Evolutionary conservation across 75 land plant genomes (phyloP), one percentile per base, ranked within the genome.

Genomic region (Larix kaempferi): DNA sequence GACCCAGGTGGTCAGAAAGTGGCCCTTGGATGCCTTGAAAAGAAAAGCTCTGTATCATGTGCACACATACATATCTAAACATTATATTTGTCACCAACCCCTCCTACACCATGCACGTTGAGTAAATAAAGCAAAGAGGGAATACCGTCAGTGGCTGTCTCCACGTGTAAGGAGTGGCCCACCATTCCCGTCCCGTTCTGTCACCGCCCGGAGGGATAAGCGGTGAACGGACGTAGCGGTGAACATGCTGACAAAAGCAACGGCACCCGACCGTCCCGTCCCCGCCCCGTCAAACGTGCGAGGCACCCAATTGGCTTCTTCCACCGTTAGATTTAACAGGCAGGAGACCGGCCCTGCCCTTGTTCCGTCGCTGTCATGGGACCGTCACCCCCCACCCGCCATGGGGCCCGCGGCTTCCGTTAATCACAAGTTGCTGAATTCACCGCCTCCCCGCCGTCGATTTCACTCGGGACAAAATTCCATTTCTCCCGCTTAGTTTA

Each of bases 201-300:
- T 37, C n/a, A 65, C 35, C 69, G 69, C 27, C 64, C 64, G 14
- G 3, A 26, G 64, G 11, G 14, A 33, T 21, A 59, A 59, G 61
- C 61, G 61, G 61, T 59, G 61, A 59, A 59, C 22, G 67, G 27
- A 65, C 65, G 65, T 62, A 25, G 65, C 65, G 65, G 61, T 59
- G n/a, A 22, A 65, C 21, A 65, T 65, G 69, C 69, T 65, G 69
- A 65, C 69, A 65, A 65, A 65, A 65, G 69, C 69, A 65, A 35
- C 33, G 69, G 39, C 69, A 65, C 21, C 41, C 69, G 69, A 65
- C 69, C 69, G 69, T 65, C 69, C 69, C 69, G 69, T 65, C n/a
- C 41, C 69, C 69, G 69, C 35, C 19, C 69, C 69, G 69, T 65
- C 39, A 49, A 49, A 49, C 54, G 54, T 49, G 54, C 54, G 69